A percentile compares a stretch with the other conserved stretches of the same genome.
Evolutionary conservation across 31 red algal species (phyloP).

Genomic region (Endocladia muricata): DNA sequence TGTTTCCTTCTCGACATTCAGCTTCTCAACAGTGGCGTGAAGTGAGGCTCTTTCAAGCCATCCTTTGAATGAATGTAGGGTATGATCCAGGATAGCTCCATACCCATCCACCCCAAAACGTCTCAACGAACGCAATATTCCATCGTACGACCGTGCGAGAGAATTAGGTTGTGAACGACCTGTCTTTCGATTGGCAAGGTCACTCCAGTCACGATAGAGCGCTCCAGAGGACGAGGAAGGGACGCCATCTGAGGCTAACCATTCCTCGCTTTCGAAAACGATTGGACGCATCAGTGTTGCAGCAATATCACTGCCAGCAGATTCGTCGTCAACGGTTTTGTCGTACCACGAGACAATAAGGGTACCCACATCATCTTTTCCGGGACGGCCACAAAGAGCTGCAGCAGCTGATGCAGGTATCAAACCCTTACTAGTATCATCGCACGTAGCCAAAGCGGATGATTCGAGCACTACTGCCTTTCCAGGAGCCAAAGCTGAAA

Average conservation of each 20-base stretch:
- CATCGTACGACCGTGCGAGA: conserved; percentile 40
- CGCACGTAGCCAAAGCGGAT: conserved; percentile 22
- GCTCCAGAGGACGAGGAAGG: background rate
- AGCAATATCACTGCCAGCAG: conserved; percentile 54
- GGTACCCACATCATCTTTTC: conserved; percentile 71
- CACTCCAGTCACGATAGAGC: background rate
- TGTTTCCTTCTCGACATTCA: conserved; percentile 47
- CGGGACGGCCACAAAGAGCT: conserved; percentile 37
- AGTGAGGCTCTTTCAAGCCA: conserved; percentile 53
- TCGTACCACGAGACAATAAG: conserved; percentile 61
- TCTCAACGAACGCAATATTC: conserved; percentile 35
- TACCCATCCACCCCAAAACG: conserved; percentile 56
- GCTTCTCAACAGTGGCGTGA: conserved; percentile 49
- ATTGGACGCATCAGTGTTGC: conserved; percentile 25
- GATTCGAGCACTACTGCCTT: conserved; percentile 58
- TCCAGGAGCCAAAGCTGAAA: conserved; percentile 21
- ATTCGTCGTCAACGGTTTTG: conserved; percentile 56
- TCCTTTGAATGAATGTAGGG: conserved; percentile 34
- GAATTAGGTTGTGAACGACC: background rate
- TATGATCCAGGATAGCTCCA: conserved; percentile 42
- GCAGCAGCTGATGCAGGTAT: conserved; percentile 34
- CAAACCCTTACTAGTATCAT: conserved; percentile 49
- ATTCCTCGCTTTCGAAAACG: background rate
- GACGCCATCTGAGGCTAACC: background rate
- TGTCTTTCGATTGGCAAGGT: background rate